phyloP scores from a whole-genome alignment of 805 yeast genomes.

The Lachancea meyersii region DNA sequence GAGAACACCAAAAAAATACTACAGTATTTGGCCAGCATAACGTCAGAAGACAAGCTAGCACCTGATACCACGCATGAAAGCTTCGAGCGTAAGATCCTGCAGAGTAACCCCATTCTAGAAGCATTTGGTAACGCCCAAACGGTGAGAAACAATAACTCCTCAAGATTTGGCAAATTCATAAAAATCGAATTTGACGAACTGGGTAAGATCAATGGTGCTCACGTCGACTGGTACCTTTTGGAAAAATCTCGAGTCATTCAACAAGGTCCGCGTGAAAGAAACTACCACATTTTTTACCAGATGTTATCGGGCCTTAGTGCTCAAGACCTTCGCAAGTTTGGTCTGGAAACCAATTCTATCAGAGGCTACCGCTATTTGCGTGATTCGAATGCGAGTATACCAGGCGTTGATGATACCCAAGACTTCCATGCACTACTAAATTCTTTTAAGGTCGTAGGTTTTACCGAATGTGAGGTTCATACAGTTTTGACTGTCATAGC shows the following conservation, averaged over 20 bases:
- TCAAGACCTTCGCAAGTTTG: constrained; percentile 41
- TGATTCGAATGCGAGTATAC: constrained; percentile 48
- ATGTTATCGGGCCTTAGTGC: constrained; percentile 60
- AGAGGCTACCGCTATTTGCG: constrained; percentile 43
- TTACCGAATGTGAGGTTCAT: constrained; percentile 46
- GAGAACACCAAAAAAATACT: constrained; percentile 94
- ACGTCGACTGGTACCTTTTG: constrained; percentile 86
- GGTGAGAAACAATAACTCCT: constrained; percentile 85
- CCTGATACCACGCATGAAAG: constrained; percentile 28
- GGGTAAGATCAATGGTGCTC: constrained; percentile 77
- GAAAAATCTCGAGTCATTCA: constrained; percentile 89
- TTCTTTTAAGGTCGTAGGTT: constrained; percentile 72
- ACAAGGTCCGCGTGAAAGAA: constrained; percentile 73
- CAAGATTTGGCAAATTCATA: constrained; percentile 94
- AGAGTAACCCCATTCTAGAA: constrained; percentile 93
- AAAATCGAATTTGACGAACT: constrained; percentile 65
- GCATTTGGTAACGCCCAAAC: constrained; percentile 98
- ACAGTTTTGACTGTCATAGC: constrained; percentile 65
- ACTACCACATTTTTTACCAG: constrained; percentile 91
- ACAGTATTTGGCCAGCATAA: constrained; percentile 79
- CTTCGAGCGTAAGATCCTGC: constrained; percentile 79
- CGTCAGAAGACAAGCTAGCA: constrained; percentile 34
- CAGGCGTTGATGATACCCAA: constrained; percentile 66
- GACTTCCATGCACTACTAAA: constrained; percentile 58
- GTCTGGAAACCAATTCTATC: constrained; percentile 33